These are phyloP conservation scores for Tulasnella sp. DNA, from an alignment of 768 basidiomycete species.

Conservation along the genomic window DNA sequence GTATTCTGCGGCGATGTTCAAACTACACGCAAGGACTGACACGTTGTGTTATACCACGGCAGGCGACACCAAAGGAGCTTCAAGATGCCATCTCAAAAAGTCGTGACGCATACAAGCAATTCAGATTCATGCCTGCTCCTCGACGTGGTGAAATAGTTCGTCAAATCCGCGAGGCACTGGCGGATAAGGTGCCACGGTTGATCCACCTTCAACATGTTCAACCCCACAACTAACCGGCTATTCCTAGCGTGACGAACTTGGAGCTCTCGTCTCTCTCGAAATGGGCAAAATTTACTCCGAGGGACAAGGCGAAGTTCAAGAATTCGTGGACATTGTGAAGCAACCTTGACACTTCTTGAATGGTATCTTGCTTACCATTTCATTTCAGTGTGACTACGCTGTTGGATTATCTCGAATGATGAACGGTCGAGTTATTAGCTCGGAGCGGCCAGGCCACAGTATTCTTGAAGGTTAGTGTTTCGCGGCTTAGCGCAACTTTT, in stretches of 20 bases:
- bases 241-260: conserved; percentile 66
- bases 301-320: conserved; percentile 90
- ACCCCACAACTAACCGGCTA: conserved; percentile 21
- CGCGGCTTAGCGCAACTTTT: no score
- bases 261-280: conserved; percentile 66
- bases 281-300: conserved; percentile 81
- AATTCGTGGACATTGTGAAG: conserved; percentile 89
- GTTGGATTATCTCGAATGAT: conserved; percentile 90
- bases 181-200: conserved; percentile 56
- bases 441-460: conserved; percentile 84
- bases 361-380: not conserved
- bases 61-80: conserved; percentile 73
- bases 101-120: conserved; percentile 64
- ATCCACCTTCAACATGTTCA: conserved; percentile 23
- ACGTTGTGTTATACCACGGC: not conserved
- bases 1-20: conserved; percentile 34
- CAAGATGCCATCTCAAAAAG: conserved; percentile 63
- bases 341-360: not conserved
- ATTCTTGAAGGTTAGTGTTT: conserved; percentile 71
- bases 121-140: conserved; percentile 80
- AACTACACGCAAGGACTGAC: not conserved
- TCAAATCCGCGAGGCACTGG: conserved; percentile 79
- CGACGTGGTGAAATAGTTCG: conserved; percentile 82
- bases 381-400: conserved; percentile 81
- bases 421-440: conserved; percentile 83